These are phyloP conservation scores for Asterochloris erici DNA, from an alignment of 139 green algal genomes.

Conservation along the genomic window DNA sequence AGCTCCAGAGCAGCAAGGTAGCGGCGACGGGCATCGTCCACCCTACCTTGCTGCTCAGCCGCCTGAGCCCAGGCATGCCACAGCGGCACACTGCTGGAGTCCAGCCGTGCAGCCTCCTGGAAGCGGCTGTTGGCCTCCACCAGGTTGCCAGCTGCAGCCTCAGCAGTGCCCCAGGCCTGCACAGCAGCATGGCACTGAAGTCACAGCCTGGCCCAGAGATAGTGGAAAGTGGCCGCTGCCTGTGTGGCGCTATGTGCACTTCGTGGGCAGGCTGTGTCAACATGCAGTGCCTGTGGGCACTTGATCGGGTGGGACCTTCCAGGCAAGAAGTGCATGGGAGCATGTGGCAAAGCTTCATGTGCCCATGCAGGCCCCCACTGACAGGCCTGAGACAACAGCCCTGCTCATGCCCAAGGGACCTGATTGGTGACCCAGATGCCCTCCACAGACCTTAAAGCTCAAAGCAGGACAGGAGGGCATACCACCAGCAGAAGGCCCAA, in stretches of 20 bases:
- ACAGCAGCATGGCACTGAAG: not conserved
- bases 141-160: constrained; percentile 19
- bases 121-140: constrained; percentile 27
- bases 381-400: no score
- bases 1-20: constrained; percentile 35
- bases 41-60: constrained; percentile 35
- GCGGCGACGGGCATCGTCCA: constrained; percentile 32
- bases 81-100: constrained; percentile 27
- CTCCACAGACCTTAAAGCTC: no score
- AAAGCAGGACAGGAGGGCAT: no score
- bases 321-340: no score
- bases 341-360: no score
- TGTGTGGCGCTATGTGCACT: not conserved
- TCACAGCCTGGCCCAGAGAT: not conserved
- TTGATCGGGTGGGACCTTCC: no score
- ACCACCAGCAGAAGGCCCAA: no score
- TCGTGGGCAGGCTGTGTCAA: not conserved
- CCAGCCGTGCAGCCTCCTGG: constrained; percentile 11
- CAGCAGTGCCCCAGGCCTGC: constrained; percentile 48
- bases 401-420: no score
- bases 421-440: no score
- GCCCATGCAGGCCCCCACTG: no score
- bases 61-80: constrained; percentile 42
- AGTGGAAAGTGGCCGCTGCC: not conserved
- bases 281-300: not conserved